Base-by-base conservation (phyloP, 352 stramenopile genomes). In the Chrysophaeum taylorii region DNA sequence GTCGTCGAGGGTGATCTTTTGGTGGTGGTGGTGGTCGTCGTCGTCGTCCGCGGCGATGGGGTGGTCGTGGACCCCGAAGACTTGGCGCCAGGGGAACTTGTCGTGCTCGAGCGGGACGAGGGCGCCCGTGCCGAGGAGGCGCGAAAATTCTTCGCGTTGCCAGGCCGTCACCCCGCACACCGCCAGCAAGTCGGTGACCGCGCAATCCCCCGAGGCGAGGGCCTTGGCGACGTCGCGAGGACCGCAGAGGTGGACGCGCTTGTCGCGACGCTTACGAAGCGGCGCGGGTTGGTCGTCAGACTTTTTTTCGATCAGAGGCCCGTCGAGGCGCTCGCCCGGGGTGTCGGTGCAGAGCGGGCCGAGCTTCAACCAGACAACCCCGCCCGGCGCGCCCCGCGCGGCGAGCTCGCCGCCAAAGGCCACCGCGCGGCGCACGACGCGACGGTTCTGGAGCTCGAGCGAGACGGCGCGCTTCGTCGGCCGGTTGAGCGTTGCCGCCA, bases 401-500 rank as follows among this genome's bases (percentile, higher is more conserved):
- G 36, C 27, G 27, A 39, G 5, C 27, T 63, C 52, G 52, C 52
- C 52, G 25, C 52, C 52, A 25, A 39, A 63, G 27, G 25, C 52
- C 33, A 63, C 52, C 12, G 25, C 14, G 27, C 27, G 12, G 27
- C 7, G 21, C n/a, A 9, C 27, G 27, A 41, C 25, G 5, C 27
- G 27, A 12, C 33, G 27, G 18, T 14, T 27, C 27, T 12, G 9
- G 18, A 70, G 68, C 31, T 52, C 31, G 33, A 79, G 27, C 63
- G 79, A 72, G 64, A 62, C 52, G 43, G 68, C 62, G 1, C 52
- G 63, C 25, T 23, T 70, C 21, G 57, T 64, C 60, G 80, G 75
- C 31, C 75, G 64, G 70, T 84, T 83, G 36, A 86, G 53, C 23
- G 80, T 71, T 16, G 81, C 54, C 23, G 77, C 79, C 15, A 82